Conservation (phyloP, 805 yeast genomes). For the Sugiyamaella marilandica region DNA sequence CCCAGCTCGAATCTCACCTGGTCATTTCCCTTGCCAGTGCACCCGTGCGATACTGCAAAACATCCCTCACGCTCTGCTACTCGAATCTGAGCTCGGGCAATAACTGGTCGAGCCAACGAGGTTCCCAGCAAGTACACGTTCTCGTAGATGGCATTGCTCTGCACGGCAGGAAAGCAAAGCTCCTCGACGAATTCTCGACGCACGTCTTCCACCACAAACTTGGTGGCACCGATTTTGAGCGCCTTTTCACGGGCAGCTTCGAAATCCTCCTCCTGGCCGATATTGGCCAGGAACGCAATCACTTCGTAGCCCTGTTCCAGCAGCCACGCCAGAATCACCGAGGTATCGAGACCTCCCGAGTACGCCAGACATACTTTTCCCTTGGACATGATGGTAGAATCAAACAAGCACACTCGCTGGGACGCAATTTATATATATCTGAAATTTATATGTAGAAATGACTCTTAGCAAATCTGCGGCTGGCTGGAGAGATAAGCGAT, state of each 20-base stretch:
- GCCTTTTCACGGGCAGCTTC: conserved; percentile 97
- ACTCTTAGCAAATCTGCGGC: conserved; percentile 2
- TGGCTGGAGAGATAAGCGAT: background rate
- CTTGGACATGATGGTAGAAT: conserved; percentile 61
- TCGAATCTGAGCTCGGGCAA: conserved; percentile 95
- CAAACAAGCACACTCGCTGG: no score
- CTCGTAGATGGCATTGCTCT: conserved; percentile 96
- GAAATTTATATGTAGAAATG: background rate
- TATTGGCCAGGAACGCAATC: conserved; percentile 95
- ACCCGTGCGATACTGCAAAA: conserved; percentile 97
- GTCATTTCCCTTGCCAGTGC: conserved; percentile 99
- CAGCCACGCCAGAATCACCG: conserved; percentile 96
- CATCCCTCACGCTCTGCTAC: conserved; percentile 98
- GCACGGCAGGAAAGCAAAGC: conserved; percentile 93
- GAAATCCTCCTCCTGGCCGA: conserved; percentile 99
- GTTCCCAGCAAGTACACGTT: conserved; percentile 96
- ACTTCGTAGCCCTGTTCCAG: conserved; percentile 98
- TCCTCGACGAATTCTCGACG: conserved; percentile 92
- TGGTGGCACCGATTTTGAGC: conserved; percentile 92
- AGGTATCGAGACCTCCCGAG: conserved; percentile 98
- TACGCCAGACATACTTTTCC: conserved; percentile 99
- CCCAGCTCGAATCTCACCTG: conserved; percentile 97
- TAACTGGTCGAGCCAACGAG: conserved; percentile 97
- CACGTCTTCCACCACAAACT: conserved; percentile 90
- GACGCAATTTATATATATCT: background rate